Evolutionary conservation across 78 protist genomes (phyloP), one percentile per base, ranked within the genome.

Genomic region (Dictyostelium citrinum): DNA sequence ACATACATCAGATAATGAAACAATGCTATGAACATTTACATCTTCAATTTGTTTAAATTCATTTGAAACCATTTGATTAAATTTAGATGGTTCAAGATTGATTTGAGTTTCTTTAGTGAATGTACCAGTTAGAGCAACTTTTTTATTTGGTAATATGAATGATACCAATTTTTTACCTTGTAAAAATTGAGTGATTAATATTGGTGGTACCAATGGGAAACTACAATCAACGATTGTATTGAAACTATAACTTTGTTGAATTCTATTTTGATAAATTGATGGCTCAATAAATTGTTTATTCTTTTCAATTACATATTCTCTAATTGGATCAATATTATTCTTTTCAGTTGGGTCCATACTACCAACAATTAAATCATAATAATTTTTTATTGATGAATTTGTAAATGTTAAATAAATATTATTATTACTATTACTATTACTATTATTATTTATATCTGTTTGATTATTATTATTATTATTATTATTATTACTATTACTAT

Each of bases 321-420:
- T 27, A 80, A 80, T 39, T 55, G 46, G 39, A 58, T 80, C 84
- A 17, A 20, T 8, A 2, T 8, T 11, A 12, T 31, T 80, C 74
- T n/a, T 16, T 17, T 14, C 31, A 39, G 5, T 80, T 49, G 64
- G 64, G 20, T 55, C 64, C 64, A 55, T 55, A 55, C 64, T 20
- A 12, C 93, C 93, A 61, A 88, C 33, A 2, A 88, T 60, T 35
- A 78, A 20, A 78, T 88, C 93, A 67, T 88, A 88, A 31, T 76
- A 35, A 14, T 60, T 35, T 35, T 78, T 88, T n/a, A 12, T n/a
- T 12, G 80, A 7, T 12, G 41, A 77, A 20, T 79, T 82, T 41
- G 81, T 45, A 49, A 51, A 88, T 76, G 80, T 31, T 45, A 88
- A 41, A 35, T n/a, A 74, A 35, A 74, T n/a, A 24, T n/a, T 12